Base-by-base conservation (phyloP, 441 rosid species). In the Erodium moschatum region DNA sequence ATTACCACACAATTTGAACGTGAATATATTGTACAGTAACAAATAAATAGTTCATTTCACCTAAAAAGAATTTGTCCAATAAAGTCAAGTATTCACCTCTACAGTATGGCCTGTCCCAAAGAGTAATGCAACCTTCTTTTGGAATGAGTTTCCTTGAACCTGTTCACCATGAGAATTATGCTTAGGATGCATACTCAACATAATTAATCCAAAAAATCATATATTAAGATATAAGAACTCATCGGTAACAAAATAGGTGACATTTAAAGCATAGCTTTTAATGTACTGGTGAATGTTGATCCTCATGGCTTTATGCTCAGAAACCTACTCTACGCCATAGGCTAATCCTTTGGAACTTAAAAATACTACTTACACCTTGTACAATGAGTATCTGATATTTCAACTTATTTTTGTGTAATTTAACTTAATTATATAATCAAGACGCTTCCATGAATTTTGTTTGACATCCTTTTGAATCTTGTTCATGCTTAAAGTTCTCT, bases 121-220 rank as follows among this genome's bases (percentile, higher is more conserved):
- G 67, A 94, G 83, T 73, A 91, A 72, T 0, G 96, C 91, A 50
- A 76, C 89, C 76, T 91, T 94, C 84, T 94, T 94, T 81, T 87
- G 99, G 85, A 91, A 94, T 29, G 99, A 94, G 83, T 94, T 94
- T 74, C 99, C 99, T 69, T 75, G 92, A 66, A 82, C 92, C 99
- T 94, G 90, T 27, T 65, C 60, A 66, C 7, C 62, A 19, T 19
- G 27, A 56, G 27, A 56, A 56, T 16, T 18, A 56, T 56, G 27
- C 24, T 56, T 20, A 56, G 62, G 21, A 19, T 56, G 61, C 62
- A 56, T 56, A 56, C 24, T 18, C 62, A 56, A 56, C 21, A 56
- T 56, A 56, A 56, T 56, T 18, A 56, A 56, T 56, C 27, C 21
- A 56, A 56, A 6, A 18, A 56, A 15, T 0, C 62, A 6, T 56